Conservation (phyloP, 768 basidiomycete genomes). For the Tylopilus felleus region DNA sequence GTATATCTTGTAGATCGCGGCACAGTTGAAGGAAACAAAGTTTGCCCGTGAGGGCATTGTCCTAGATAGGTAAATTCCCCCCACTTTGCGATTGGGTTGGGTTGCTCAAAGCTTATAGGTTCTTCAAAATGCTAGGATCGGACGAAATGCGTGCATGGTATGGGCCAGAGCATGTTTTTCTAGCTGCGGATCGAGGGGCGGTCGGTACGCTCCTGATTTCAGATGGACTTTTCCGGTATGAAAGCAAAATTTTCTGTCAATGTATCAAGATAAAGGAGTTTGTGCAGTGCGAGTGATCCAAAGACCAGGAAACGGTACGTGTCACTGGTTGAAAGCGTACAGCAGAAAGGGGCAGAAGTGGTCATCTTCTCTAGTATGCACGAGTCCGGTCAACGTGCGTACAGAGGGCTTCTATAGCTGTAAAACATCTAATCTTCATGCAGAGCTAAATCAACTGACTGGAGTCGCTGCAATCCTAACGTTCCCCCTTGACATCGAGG, state of each 20-base stretch:
- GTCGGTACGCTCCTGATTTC: constrained; percentile 93
- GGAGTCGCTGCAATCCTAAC: constrained; percentile 95
- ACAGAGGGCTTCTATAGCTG: not conserved
- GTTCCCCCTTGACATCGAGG: constrained; percentile 92
- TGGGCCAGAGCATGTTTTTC: constrained; percentile 88
- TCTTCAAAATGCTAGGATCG: constrained; percentile 94
- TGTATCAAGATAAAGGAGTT: not conserved
- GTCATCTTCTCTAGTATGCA: constrained; percentile 99
- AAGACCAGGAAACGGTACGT: constrained; percentile 80
- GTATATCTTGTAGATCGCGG: constrained; percentile 48
- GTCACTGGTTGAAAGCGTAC: constrained; percentile 81
- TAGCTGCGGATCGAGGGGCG: constrained; percentile 91
- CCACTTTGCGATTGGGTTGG: not conserved
- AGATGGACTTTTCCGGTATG: constrained; percentile 88
- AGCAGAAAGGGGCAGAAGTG: constrained; percentile 86
- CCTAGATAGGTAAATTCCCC: constrained; percentile 67
- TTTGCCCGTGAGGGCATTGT: constrained; percentile 92
- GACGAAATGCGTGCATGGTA: constrained; percentile 99
- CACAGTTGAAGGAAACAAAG: constrained; percentile 89
- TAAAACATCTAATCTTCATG: not conserved
- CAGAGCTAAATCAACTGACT: constrained; percentile 94
- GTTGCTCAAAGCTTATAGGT: constrained; percentile 45
- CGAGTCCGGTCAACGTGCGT: constrained; percentile 94
- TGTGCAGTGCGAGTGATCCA: constrained; percentile 73
- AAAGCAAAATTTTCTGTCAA: not conserved